Base-by-base conservation (phyloP, 1,284 basidiomycete genomes). In the Ganoderma sinense region DNA sequence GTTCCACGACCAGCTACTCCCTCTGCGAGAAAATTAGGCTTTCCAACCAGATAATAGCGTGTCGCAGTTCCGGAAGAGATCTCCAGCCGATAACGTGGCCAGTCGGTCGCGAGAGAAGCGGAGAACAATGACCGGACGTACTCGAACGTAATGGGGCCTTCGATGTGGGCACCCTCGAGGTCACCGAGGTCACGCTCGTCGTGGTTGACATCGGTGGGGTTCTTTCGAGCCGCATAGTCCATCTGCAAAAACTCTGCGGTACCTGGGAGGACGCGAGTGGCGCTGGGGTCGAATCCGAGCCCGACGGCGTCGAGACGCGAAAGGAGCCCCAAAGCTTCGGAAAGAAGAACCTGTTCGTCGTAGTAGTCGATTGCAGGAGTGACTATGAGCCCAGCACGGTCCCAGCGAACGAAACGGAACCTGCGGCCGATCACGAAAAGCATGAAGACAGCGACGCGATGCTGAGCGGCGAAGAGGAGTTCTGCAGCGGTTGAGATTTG, bases 261-360 rank as follows among this genome's bases (percentile, higher is more conserved):
- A 8, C n/a, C 41, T 7, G 53, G 41, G 33, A 23, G 51, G 26
- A 69, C 10, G 29, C 36, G 65, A 23, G 53, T 48, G 6, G 68
- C 69, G 11, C 65, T 69, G 20, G 43, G 43, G 41, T 73, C 72
- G 43, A 63, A 53, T 3, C 72, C 72, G 3, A 68, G 69, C 1
- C 16, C n/a, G 4, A 39, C 43, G 18, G 23, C 20, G 1, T 61
- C 45, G 10, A 48, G 29, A 7, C 14, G 61, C 0, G 68, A 56
- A 43, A 66, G 41, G 8, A 58, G 63, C 55, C 61, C 53, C 29
- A 73, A 36, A 39, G 67, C 33, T 5, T 65, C 51, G 11, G 29
- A 23, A 23, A 73, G 58, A 8, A 29, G 48, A 2, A 13, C 43
- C 6, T 45, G 53, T 1, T 62, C 1, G n/a, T 18, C 40, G 31